Evolutionary conservation across 192 early-diverging fungal species (phyloP), one percentile per base, ranked within the genome.

Genomic region (Umbelopsis ramanniana): DNA sequence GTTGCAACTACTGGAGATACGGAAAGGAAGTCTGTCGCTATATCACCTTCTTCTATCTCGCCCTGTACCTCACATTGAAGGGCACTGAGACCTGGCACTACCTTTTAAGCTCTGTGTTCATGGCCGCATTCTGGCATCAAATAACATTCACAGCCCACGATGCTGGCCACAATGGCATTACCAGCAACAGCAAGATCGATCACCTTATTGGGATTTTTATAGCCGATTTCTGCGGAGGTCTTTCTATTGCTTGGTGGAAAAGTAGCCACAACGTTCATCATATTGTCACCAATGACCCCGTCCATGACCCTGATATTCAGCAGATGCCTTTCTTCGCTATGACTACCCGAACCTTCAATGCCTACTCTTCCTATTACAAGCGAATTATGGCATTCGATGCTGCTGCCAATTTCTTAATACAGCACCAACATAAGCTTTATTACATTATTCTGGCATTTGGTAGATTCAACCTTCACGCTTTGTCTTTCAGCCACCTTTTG

Each of bases 271-370:
- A 98, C 81, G 93, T 97, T 46, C 97, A 98, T 82, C 97, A 98
- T 83, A 94, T 97, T 52, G 87, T 96, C 54, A 96, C 97, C 68
- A 98, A 98, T 85, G 84, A 96, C 77, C 89, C 92, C 11, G 91
- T 93, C 77, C 90, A 98, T 84, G 97, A 98, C 81, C 97, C 97
- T 0, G 96, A 98, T 79, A 96, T 98, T 76, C 97, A 98, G 83
- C 97, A 97, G 76, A 73, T 98, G 81, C 97, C 97, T 46, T 97
- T 98, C 85, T 88, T 97, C 75, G 96, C 97, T 7, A 82, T 98
- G 33, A 90, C 92, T 15, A 89, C 91, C 43, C 80, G 87, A 29
- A 88, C 96, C 74, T 90, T 95, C 71, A 78, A 92, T 70, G 90
- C 87, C 72, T 96, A 93, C 80, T 98, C 97, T 22, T 88, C 91